phyloP scores from a whole-genome alignment of 768 basidiomycete genomes.

The Naganishia vaughanmartiniae region DNA sequence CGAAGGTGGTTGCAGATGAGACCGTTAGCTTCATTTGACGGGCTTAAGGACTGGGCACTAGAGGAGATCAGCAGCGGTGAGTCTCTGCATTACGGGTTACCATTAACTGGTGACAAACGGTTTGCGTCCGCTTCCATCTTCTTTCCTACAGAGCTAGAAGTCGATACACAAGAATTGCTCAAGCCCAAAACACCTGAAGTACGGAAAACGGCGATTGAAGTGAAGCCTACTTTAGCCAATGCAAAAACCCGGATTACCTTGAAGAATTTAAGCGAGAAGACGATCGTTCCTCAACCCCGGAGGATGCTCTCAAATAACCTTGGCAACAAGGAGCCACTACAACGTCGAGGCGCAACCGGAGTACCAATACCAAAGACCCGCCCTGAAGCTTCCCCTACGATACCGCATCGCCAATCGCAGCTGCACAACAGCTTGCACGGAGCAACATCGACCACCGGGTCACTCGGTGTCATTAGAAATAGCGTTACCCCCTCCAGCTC shows the following conservation, averaged over 20 bases:
- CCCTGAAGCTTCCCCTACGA: background rate
- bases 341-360: background rate
- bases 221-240: background rate
- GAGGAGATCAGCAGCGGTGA: slow-evolving; percentile 80
- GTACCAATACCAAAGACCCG: background rate
- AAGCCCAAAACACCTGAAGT: background rate
- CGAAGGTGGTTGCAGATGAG: slow-evolving; percentile 73
- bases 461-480: background rate
- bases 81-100: slow-evolving; percentile 44
- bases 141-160: slow-evolving; percentile 1
- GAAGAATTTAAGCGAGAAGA: background rate
- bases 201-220: background rate
- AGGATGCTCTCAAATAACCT: background rate
- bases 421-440: too few species aligned
- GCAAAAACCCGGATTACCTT: background rate
- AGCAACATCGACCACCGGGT: background rate
- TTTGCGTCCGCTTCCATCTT: background rate
- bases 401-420: background rate
- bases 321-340: background rate
- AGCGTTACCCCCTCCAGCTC: background rate
- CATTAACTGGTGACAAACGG: background rate
- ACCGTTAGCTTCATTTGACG: slow-evolving; percentile 74
- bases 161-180: background rate
- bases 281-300: background rate
- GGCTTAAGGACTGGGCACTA: slow-evolving; percentile 79